Base-by-base conservation (phyloP, 805 yeast genomes). In the Metschnikowia cubensis region DNA sequence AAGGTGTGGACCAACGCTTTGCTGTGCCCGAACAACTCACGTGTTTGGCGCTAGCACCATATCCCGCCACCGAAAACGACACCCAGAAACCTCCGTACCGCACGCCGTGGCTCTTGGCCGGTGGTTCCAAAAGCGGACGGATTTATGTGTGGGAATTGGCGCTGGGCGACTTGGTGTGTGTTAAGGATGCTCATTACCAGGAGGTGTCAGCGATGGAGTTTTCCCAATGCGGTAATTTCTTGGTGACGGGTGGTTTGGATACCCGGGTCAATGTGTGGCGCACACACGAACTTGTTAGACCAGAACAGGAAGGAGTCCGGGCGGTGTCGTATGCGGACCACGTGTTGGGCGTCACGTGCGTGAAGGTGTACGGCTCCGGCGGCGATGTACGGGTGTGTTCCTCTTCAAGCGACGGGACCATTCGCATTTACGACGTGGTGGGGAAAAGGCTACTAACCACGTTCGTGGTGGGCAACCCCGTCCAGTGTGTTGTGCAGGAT, bases 141-240 rank as follows among this genome's bases (percentile, higher is more conserved):
- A 54, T 94, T 14, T 87, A 87, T 61, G 66, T 91, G 1, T 92
- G 98, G 98, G 96, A 89, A 59, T 62, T 91, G 46, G 66, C 76
- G 8, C 85, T 94, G 1, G 98, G 98, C 0, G 68, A 80, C 21
- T 73, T 94, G 42, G 61, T 91, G 21, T 73, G 80, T 42, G 95
- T 82, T 3, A 82, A 81, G 60, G 91, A 87, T 45, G 84, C 89
- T 0, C 98, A 92, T 69, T 92, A 89, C 65, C 97, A 92, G 67
- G 73, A 77, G 6, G 77, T 89, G 6, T 76, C 84, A 0, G 75
- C 74, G 32, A 64, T 92, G 34, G 75, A 74, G 55, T 81, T 87
- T 59, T 70, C 87, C 0, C 55, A 68, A 11, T 87, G 89, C 61
- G 75, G 75, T n/a, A 78, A 83, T 20, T 84, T 80, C 50, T 62